A percentile compares a stretch with the other conserved stretches of the same genome.
phyloP scores from a whole-genome alignment of 352 stramenopile species.

The Phytophthora cajani region DNA sequence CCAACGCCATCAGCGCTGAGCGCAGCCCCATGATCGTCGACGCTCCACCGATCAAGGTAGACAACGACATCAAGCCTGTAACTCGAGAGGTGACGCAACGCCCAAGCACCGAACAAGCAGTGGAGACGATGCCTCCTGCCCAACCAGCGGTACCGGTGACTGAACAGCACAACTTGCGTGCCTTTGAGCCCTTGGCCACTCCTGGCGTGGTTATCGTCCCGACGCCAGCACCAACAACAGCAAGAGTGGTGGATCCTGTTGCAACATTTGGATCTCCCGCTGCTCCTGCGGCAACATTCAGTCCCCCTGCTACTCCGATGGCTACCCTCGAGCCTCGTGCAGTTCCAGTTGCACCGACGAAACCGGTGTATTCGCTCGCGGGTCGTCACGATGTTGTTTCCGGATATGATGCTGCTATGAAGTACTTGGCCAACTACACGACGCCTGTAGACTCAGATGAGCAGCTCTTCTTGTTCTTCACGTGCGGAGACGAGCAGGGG shows the following conservation, averaged over 20 bases:
- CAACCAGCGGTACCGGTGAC: background rate
- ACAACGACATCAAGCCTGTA: constrained; percentile 3
- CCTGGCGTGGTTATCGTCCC: constrained; percentile 14
- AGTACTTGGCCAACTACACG: constrained; percentile 58
- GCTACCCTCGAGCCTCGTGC: constrained; percentile 26
- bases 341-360: background rate
- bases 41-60: constrained; percentile 8
- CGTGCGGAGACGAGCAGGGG: constrained; percentile 63
- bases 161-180: constrained; percentile 23
- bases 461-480: constrained; percentile 75
- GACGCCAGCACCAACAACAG: background rate
- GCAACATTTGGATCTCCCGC: constrained; percentile 4
- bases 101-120: background rate
- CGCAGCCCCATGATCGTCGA: constrained; percentile 5
- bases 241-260: background rate
- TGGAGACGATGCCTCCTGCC: background rate
- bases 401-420: constrained; percentile 57
- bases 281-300: background rate
- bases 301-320: constrained; percentile 2
- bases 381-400: constrained; percentile 54
- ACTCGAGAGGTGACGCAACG: constrained; percentile 4
- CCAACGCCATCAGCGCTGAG: constrained; percentile 32
- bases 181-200: constrained; percentile 11
- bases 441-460: constrained; percentile 37
- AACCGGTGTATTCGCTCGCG: constrained; percentile 24